Evolutionary conservation across 106 monocot genomes (phyloP).

Genomic region (Agapanthus africanus): DNA sequence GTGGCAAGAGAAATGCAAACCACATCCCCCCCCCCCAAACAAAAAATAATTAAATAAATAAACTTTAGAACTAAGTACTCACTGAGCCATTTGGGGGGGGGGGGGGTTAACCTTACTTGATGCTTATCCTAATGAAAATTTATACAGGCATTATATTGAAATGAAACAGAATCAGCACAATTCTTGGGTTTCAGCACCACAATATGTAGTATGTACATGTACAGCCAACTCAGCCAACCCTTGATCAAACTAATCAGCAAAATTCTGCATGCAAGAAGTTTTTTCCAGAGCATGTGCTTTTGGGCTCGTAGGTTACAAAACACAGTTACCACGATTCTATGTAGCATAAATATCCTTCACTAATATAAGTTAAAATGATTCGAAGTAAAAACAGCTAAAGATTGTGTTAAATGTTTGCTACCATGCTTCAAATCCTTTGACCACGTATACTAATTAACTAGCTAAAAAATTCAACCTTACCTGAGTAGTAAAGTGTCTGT

Average conservation of each 20-base stretch:
- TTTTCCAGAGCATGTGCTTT: not conserved
- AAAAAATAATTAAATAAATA: too few species aligned
- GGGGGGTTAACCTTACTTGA: not conserved
- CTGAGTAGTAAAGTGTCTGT: conserved; percentile 59
- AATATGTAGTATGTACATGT: not conserved
- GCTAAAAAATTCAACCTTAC: too few species aligned
- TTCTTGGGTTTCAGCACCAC: not conserved
- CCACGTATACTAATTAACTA: too few species aligned
- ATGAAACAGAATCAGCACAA: not conserved
- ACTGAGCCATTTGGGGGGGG: not conserved
- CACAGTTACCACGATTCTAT: too few species aligned
- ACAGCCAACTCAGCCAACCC: not conserved
- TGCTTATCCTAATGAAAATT: not conserved
- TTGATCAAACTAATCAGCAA: not conserved
- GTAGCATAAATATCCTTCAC: too few species aligned
- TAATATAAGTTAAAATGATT: not conserved
- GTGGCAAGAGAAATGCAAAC: too few species aligned
- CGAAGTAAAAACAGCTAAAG: not conserved
- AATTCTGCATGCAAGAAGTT: not conserved
- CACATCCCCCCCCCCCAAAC: too few species aligned
- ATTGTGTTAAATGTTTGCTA: not conserved
- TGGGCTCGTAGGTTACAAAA: too few species aligned
- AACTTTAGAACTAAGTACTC: not conserved
- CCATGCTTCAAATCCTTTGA: too few species aligned
- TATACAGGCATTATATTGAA: too few species aligned